These are phyloP conservation scores for Nicotiana sylvestris DNA, from an alignment of 257 asterid species.

Conservation along the genomic window DNA sequence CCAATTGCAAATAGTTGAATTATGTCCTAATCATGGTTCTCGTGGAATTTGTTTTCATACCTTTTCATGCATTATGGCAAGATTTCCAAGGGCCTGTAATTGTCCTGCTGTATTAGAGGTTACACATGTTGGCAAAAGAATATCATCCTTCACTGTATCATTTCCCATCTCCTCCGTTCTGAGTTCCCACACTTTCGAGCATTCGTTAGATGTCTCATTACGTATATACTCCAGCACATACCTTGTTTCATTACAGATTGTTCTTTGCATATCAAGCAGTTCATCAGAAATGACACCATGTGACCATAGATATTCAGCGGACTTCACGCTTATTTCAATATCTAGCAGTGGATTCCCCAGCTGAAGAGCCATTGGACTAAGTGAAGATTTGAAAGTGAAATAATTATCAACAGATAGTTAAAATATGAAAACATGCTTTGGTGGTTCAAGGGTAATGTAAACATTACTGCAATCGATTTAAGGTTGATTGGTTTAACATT, in stretches of 20 bases:
- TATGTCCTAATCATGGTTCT: not conserved
- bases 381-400: not conserved
- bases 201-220: not conserved
- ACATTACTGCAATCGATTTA: conserved; percentile 24
- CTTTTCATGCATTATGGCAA: not conserved
- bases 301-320: conserved; percentile 22
- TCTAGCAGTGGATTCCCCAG: conserved; percentile 27
- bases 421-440: not conserved
- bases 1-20: not conserved
- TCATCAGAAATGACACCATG: conserved; percentile 30
- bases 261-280: conserved; percentile 14
- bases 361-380: conserved; percentile 5
- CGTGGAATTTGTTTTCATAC: not conserved
- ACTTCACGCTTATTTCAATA: conserved; percentile 13
- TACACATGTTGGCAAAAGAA: conserved; percentile 15
- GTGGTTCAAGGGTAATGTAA: not conserved
- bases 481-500: conserved; percentile 23
- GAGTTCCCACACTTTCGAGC: not conserved
- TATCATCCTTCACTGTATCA: not conserved
- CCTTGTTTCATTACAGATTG: conserved; percentile 19
- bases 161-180: not conserved
- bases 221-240: not conserved
- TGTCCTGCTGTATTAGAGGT: not conserved
- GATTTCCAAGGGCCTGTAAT: conserved; percentile 1
- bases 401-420: not conserved